These are phyloP conservation scores for Alternaria burnsii DNA, from an alignment of 2,329 filamentous ascomycete species.

Conservation along the genomic window DNA sequence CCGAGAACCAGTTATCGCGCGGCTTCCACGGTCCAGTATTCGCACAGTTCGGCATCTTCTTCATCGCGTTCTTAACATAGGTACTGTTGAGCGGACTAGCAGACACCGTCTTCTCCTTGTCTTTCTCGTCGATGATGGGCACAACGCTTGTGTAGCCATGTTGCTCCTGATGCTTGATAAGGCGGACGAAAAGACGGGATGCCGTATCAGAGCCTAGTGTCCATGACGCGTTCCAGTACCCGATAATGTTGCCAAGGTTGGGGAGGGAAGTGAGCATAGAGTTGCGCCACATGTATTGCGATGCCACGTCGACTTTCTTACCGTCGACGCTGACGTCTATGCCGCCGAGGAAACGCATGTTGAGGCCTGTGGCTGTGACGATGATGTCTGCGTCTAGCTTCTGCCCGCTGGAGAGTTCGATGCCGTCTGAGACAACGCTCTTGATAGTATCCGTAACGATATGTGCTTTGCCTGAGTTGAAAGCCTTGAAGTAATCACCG, in stretches of 20 bases:
- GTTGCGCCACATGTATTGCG: constrained; percentile 68
- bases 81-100: constrained; percentile 60
- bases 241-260: constrained; percentile 66
- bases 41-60: constrained; percentile 59
- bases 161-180: constrained; percentile 61
- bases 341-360: constrained; percentile 63
- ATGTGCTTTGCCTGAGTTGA: constrained; percentile 60
- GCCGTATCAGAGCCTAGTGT: constrained; percentile 68
- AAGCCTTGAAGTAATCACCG: constrained; percentile 65
- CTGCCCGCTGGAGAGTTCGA: constrained; percentile 58
- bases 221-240: constrained; percentile 70
- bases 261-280: constrained; percentile 70
- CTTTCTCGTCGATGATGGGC: constrained; percentile 54
- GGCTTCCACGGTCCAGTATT: constrained; percentile 55
- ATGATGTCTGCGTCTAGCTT: constrained; percentile 68
- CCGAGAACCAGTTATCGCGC: constrained; percentile 55
- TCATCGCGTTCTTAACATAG: constrained; percentile 57
- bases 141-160: constrained; percentile 55
- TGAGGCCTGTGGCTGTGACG: constrained; percentile 71
- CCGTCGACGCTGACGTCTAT: constrained; percentile 63
- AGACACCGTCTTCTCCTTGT: constrained; percentile 51
- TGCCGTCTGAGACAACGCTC: constrained; percentile 58
- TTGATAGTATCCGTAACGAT: constrained; percentile 66
- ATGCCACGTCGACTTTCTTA: constrained; percentile 53
- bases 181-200: constrained; percentile 58